These are phyloP conservation scores for Ciborinia camelliae DNA, from an alignment of 2,329 filamentous ascomycete species.

Conservation along the genomic window DNA sequence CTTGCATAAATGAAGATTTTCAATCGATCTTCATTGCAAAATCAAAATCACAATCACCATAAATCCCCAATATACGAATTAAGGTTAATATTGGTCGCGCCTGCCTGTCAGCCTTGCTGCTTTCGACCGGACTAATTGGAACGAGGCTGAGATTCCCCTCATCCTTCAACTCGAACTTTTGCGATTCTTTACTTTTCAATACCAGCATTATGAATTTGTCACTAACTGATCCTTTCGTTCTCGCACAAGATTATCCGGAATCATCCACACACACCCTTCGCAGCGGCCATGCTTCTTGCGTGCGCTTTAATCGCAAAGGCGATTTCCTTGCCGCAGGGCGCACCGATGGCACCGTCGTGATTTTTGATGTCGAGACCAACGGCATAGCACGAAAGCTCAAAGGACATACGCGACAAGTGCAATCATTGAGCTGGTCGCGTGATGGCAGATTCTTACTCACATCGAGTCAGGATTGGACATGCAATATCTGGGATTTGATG, in stretches of 20 bases:
- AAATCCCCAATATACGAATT: not conserved
- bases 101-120: not conserved
- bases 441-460: slow-evolving; percentile 89
- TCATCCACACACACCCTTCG: slow-evolving; percentile 84
- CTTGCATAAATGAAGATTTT: not conserved
- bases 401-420: slow-evolving; percentile 90
- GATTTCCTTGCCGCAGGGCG: slow-evolving; percentile 93
- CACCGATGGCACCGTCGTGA: slow-evolving; percentile 88
- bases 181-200: not conserved
- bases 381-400: slow-evolving; percentile 91
- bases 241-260: slow-evolving; percentile 81
- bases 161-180: not conserved
- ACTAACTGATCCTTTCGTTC: slow-evolving; percentile 67
- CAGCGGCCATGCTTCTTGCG: slow-evolving; percentile 60
- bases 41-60: not conserved
- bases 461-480: slow-evolving; percentile 94
- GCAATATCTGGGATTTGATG: slow-evolving; percentile 89
- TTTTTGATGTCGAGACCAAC: slow-evolving; percentile 97
- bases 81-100: not conserved
- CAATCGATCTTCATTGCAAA: not conserved
- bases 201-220: slow-evolving; percentile 61
- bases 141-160: slow-evolving; percentile 8
- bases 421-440: slow-evolving; percentile 91
- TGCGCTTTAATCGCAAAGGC: slow-evolving; percentile 89
- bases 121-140: no score